Evolutionary conservation across 805 yeast species (phyloP).

Genomic region (Hanseniaspora hatyaiensis): DNA sequence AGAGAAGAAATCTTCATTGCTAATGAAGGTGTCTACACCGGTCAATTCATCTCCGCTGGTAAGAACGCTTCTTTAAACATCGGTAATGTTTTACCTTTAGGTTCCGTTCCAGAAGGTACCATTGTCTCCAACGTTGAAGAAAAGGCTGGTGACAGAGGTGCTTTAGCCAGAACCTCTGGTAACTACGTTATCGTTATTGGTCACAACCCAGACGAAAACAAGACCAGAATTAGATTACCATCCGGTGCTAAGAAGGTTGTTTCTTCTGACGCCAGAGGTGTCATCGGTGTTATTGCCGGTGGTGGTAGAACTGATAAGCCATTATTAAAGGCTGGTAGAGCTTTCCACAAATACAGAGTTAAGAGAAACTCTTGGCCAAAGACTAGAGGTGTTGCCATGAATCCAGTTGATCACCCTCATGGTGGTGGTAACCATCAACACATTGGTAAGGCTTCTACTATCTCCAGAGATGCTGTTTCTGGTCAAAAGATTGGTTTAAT

Average conservation of each 20-base stretch:
- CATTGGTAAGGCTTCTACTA: constrained; percentile 99
- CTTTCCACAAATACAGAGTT: constrained; percentile 98
- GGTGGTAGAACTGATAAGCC: constrained; percentile 99
- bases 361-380: constrained; percentile 99
- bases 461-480: constrained; percentile 97
- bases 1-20: constrained; percentile 98
- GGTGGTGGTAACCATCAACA: constrained; percentile 99
- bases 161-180: constrained; percentile 98
- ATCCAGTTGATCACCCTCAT: constrained; percentile 99
- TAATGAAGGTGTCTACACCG: constrained; percentile 99
- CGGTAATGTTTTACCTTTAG: constrained; percentile 95
- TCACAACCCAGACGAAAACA: constrained; percentile 98
- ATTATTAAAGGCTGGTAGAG: constrained; percentile 99
- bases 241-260: constrained; percentile 97
- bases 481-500: constrained; percentile 99
- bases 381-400: constrained; percentile 99
- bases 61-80: constrained; percentile 92
- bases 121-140: constrained; percentile 96
- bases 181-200: constrained; percentile 98
- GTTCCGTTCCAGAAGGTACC: constrained; percentile 98
- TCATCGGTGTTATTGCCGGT: constrained; percentile 98
- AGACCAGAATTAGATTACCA: constrained; percentile 98
- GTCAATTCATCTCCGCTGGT: constrained; percentile 98
- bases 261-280: constrained; percentile 97
- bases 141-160: constrained; percentile 99